Evolutionary conservation across 345 rosid species (phyloP), one percentile per base, ranked within the genome.

Genomic region (Rhodamnia argentea): DNA sequence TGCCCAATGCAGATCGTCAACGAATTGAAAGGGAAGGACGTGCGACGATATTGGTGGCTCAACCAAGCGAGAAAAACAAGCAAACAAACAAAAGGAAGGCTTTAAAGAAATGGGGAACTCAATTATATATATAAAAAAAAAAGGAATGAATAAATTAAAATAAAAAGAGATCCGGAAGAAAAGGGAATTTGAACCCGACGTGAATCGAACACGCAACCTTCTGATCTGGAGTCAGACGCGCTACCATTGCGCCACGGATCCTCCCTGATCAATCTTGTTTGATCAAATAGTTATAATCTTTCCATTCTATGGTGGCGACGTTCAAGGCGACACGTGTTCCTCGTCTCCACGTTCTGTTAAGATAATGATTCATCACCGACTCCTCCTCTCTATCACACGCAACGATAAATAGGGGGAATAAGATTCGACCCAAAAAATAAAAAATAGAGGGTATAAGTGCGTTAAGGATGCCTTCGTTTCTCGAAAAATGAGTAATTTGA

Each of bases 191-290:
- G 99, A 96, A 95, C 96, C 95, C 93, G 95, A 94, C 98, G 95
- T 93, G 93, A 93, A 95, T 94, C 95, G 95, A 96, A 91, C 96
- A 93, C 94, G 95, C 96, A 94, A 95, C 96, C 98, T 96, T 96
- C 95, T 94, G 96, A 95, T 93, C 95, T 93, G 96, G 98, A 93
- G 97, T 93, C 97, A 93, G 97, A 94, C 97, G 96, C 94, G 95
- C 98, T 93, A 95, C 96, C 99, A 93, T 95, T 96, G 96, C 96
- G 97, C 96, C 98, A 93, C 96, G 92, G 94, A 93, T 94, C 98
- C 98, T 32, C 76, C 44, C 0, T 32, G 42, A 0, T 1, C 0
- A 0, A 2, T 1, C 3, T 0, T 0, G 51, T 11, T 20, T 15
- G 2, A 6, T 5, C 0, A 3, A 29, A 29, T 81, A 4, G 2